phyloP scores from a whole-genome alignment of 257 asterid genomes.

The Mentha longifolia region DNA sequence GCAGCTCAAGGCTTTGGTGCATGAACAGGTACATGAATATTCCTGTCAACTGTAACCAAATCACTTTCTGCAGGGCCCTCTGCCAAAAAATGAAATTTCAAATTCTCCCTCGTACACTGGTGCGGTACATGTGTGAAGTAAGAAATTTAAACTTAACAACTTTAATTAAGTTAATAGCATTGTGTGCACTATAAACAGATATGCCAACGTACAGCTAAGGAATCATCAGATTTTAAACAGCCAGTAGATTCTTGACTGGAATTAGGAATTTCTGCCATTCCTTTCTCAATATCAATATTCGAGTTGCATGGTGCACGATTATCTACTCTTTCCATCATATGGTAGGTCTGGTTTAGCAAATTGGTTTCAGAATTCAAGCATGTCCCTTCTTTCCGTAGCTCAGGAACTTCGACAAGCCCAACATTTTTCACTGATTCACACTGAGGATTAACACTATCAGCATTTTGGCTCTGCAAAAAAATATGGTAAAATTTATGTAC shows the following conservation, averaged over 20 bases:
- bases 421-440: slow-evolving; percentile 28
- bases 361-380: slow-evolving; percentile 43
- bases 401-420: slow-evolving; percentile 42
- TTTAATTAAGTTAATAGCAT: neutral
- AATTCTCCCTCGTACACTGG: slow-evolving; percentile 1
- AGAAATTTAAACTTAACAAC: no score
- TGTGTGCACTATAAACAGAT: neutral
- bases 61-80: slow-evolving; percentile 62
- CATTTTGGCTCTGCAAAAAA: slow-evolving; percentile 39
- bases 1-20: slow-evolving; percentile 55
- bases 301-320: slow-evolving; percentile 38
- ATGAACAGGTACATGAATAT: slow-evolving; percentile 63
- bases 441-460: slow-evolving; percentile 31
- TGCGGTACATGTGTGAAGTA: no score
- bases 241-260: slow-evolving; percentile 44
- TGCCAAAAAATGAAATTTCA: slow-evolving; percentile 32
- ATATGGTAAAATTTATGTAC: slow-evolving; percentile 12
- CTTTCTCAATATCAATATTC: slow-evolving; percentile 64
- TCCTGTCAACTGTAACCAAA: slow-evolving; percentile 57
- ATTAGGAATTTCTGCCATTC: slow-evolving; percentile 48
- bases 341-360: slow-evolving; percentile 41
- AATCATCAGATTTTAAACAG: slow-evolving; percentile 54
- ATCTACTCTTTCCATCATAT: slow-evolving; percentile 47
- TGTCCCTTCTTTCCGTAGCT: slow-evolving; percentile 40
- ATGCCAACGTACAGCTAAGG: slow-evolving; percentile 51